These are phyloP conservation scores for Kingdonia uniflora DNA, from an alignment of 164 flowering plant genomes.

Conservation along the genomic window DNA sequence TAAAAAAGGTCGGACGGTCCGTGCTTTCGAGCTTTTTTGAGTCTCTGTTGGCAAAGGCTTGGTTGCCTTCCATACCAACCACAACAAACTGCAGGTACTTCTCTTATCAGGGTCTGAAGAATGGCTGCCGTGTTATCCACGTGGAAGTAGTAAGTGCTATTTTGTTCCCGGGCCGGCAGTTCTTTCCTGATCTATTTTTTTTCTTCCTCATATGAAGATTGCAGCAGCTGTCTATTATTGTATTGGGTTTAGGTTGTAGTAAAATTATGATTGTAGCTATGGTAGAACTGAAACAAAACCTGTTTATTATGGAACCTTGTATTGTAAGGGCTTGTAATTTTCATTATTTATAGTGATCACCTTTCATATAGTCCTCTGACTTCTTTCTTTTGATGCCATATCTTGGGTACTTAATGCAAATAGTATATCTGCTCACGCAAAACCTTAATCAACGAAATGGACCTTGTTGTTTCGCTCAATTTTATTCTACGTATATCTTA, in stretches of 20 bases:
- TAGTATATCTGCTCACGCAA: too few species aligned
- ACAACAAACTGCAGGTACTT: constrained; percentile 11
- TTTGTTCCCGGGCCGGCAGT: constrained; percentile 33
- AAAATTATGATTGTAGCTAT: constrained; percentile 46
- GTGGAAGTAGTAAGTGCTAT: constrained; percentile 25
- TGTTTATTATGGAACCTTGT: constrained; percentile 6
- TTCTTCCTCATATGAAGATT: constrained; percentile 28
- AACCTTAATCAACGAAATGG: too few species aligned
- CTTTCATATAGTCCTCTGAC: too few species aligned
- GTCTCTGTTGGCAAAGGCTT: constrained; percentile 29
- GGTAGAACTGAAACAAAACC: constrained; percentile 22
- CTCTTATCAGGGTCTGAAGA: constrained; percentile 13
- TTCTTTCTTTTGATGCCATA: too few species aligned
- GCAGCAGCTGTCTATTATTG: constrained; percentile 21
- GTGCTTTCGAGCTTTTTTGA: constrained; percentile 24
- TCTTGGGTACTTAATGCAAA: too few species aligned
- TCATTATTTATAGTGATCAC: too few species aligned
- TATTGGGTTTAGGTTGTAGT: constrained; percentile 14
- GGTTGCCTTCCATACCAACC: constrained; percentile 13
- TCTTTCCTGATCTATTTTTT: constrained; percentile 21
- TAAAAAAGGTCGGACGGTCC: constrained; percentile 24
- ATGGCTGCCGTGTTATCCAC: constrained; percentile 24
- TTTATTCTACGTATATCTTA: too few species aligned
- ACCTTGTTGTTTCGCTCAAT: too few species aligned
- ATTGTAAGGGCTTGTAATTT: too few species aligned